These are phyloP conservation scores for Gigaspora rosea DNA, from an alignment of 192 early-diverging fungal genomes.

Conservation along the genomic window DNA sequence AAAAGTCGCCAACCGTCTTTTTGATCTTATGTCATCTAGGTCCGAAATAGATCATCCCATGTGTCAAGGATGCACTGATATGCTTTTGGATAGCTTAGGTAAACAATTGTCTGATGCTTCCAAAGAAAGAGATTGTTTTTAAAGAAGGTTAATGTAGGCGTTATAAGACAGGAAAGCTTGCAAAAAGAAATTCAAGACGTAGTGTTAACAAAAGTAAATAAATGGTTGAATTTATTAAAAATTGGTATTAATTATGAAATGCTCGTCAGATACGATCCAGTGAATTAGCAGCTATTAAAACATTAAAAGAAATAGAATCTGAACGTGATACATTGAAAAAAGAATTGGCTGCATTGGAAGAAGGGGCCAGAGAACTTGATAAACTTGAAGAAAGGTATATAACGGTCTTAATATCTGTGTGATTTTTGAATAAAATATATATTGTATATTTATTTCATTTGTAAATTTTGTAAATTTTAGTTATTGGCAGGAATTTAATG, in stretches of 20 bases:
- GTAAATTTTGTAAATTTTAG: conserved; percentile 30
- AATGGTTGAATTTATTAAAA: not conserved
- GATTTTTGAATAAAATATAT: not conserved
- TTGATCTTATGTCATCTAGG: conserved; percentile 75
- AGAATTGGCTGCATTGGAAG: conserved; percentile 53
- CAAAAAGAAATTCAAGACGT: conserved; percentile 55
- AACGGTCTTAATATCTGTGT: not conserved
- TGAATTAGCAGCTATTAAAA: conserved; percentile 47
- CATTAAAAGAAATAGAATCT: conserved; percentile 51
- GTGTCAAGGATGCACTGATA: conserved; percentile 90
- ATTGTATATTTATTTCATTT: not conserved
- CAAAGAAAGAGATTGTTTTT: conserved; percentile 75
- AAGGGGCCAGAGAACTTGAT: conserved; percentile 54
- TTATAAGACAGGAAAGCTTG: conserved; percentile 49
- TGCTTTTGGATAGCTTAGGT: conserved; percentile 68
- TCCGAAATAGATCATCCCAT: conserved; percentile 80
- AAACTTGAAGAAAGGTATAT: conserved; percentile 60
- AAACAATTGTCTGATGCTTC: conserved; percentile 68
- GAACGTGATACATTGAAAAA: conserved; percentile 47
- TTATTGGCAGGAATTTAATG: conserved; percentile 76
- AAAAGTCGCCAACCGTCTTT: conserved; percentile 69
- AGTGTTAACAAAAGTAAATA: conserved; percentile 29
- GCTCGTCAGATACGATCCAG: conserved; percentile 37
- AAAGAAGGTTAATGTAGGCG: conserved; percentile 55
- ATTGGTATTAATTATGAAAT: not conserved